Evolutionary conservation across 305 asterid genomes (phyloP), one percentile per base, ranked within the genome.

Genomic region (Fraxinus baroniana): DNA sequence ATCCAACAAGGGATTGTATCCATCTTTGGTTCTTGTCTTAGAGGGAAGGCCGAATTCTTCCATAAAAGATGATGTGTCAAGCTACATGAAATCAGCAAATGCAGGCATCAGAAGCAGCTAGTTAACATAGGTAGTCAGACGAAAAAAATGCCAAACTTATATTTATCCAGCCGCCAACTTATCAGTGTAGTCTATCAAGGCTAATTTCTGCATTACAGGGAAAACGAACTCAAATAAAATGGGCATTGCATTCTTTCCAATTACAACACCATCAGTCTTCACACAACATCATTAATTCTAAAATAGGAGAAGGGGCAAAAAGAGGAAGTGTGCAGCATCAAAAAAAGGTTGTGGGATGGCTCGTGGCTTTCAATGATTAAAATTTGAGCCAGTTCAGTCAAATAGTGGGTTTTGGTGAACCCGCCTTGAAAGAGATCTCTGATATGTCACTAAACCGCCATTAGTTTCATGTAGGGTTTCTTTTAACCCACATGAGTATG

Each of bases 1-100:
- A 81, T 97, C 99, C 84, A 97, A 82, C 89, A 97, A 91, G n/a
- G 99, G 98, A 79, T 97, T 97, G 91, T 93, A 94, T 83, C 98
- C 99, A 71, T 95, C 98, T 87, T 84, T 91, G 73, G 98, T 97
- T 89, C 93, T 93, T 20, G 99, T 97, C 93, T 90, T 94, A 17
- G 94, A 68, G 60, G 98, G 98, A 86, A 97, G 92, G 52, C 99
- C 98, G 7, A 97, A 94, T 84, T 97, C 98, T 86, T 94, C 98
- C 99, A 97, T 97, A 89, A 94, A 94, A 7, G 96, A 86, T 24
- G 97, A 92, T 2, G 98, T 94, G 55, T 94, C 97, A 6, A 96
- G 99, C 99, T 96, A 78, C 36, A 78, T 0, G 10, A 24, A 79
- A 78, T 7, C 24, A 62, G 41, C 74, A 75, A 41, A 77, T 28